These are phyloP conservation scores for Heliamphora pulchella DNA, from an alignment of 179 eudicot species.

Conservation along the genomic window DNA sequence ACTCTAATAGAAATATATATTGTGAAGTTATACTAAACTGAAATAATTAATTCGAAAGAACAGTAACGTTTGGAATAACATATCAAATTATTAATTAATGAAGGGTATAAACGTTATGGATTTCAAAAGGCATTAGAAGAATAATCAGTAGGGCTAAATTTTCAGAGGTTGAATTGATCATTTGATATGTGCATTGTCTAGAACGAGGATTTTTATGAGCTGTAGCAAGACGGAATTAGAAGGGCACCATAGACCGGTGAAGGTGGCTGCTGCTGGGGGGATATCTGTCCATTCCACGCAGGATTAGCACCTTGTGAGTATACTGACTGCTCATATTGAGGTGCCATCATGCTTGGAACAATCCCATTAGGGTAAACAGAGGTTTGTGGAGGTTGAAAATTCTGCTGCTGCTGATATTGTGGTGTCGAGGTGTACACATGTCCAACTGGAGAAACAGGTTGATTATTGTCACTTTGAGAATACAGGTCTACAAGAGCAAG, in stretches of 20 bases:
- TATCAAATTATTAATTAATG: background rate
- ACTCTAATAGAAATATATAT: too few relatives aligned
- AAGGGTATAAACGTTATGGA: background rate
- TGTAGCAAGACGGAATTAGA: background rate
- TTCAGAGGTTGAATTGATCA: too few relatives aligned
- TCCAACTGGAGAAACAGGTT: slow-evolving; percentile 35
- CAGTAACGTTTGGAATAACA: too few relatives aligned
- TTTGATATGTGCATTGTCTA: too few relatives aligned
- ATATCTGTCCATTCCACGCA: slow-evolving; percentile 60
- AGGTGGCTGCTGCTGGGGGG: slow-evolving; percentile 46
- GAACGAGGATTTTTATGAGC: too few relatives aligned
- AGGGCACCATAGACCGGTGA: slow-evolving; percentile 61
- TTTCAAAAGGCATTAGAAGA: too few relatives aligned
- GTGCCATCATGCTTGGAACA: slow-evolving; percentile 32
- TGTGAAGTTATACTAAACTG: too few relatives aligned
- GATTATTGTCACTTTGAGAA: slow-evolving; percentile 32
- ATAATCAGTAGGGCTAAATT: background rate
- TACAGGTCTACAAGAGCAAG: slow-evolving; percentile 81
- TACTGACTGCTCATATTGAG: slow-evolving; percentile 50
- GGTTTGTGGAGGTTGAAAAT: slow-evolving; percentile 42
- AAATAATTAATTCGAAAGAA: too few relatives aligned
- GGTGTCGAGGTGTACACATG: slow-evolving; percentile 45
- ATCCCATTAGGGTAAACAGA: slow-evolving; percentile 50
- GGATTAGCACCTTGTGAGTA: slow-evolving; percentile 41
- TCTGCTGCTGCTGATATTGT: slow-evolving; percentile 60